These are phyloP conservation scores for Coprinopsis sp. DNA, from an alignment of 768 basidiomycete species.

Conservation along the genomic window DNA sequence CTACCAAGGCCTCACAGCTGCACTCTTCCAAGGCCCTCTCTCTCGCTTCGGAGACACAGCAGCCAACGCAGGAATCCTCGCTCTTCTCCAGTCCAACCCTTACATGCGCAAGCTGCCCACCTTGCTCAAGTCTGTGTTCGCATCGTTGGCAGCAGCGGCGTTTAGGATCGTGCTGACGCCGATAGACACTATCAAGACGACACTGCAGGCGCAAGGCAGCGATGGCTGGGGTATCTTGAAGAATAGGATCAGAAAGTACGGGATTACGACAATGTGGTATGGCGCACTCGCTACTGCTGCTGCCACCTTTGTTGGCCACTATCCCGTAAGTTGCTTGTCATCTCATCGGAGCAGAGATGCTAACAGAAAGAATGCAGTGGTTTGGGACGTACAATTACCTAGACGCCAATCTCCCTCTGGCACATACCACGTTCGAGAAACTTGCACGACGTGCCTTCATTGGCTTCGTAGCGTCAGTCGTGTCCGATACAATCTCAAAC, in stretches of 20 bases:
- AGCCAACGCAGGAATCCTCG: constrained; percentile 88
- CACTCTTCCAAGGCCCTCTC: constrained; percentile 80
- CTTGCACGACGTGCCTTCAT: constrained; percentile 84
- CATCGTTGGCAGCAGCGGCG: constrained; percentile 69
- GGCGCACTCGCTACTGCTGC: constrained; percentile 90
- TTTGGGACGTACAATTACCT: constrained; percentile 85
- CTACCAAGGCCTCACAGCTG: constrained; percentile 84
- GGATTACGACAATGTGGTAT: constrained; percentile 79
- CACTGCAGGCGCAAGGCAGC: constrained; percentile 86
- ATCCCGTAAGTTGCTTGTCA: constrained; percentile 49
- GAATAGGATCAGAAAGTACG: constrained; percentile 67
- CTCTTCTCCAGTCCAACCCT: constrained; percentile 72
- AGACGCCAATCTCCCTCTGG: constrained; percentile 52
- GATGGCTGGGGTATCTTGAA: constrained; percentile 62
- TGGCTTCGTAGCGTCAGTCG: constrained; percentile 81
- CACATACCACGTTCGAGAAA: constrained; percentile 48
- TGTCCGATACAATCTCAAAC: constrained; percentile 85
- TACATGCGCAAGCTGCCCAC: constrained; percentile 62
- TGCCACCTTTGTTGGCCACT: constrained; percentile 91
- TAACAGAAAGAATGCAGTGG: constrained; percentile 46
- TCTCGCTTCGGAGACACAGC: constrained; percentile 94
- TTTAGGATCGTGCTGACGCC: constrained; percentile 93
- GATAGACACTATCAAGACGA: constrained; percentile 93
- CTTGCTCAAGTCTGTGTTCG: constrained; percentile 73
- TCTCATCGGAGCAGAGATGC: background rate